Base-by-base conservation (phyloP, 148 eudicot species). In the Amaranthus cruentus region DNA sequence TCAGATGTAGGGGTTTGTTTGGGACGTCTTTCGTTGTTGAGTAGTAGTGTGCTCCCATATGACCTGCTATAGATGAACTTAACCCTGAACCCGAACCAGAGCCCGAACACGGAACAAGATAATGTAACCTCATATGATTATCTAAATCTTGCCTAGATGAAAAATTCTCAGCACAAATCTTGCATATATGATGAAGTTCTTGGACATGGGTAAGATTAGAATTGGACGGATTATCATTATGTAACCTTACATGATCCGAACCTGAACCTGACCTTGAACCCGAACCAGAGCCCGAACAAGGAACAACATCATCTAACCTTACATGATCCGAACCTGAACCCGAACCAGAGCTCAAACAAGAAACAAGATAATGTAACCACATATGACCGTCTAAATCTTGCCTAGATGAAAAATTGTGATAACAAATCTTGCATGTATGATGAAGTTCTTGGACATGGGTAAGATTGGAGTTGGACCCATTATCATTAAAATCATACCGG, bases 311-410 rank as follows among this genome's bases (percentile, higher is more conserved):
- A 28, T 28, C 38, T 28, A 28, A 28, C 38, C 1, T 28, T 2
- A 1, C 2, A 28, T 28, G 38, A 28, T 2, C 38, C 38, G 38
- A 0, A 28, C 38, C 38, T 28, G 2, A 28, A 28, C 38, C 38
- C 38, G 38, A 28, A 28, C 38, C 2, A 28, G 38, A 28, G 38
- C 1, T 2, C 38, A 2, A 28, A 28, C 38, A 28, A 28, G 48
- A 9, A 4, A 9, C 12, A 1, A 66, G 51, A 15, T 57, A 66
- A 49, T 77, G 80, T 43, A 43, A 56, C 75, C 80, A 71, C 52
- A 63, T 56, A 38, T 77, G 80, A 3, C 80, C 80, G 28, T 75
- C 80, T 50, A 77, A 63, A 18, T 73, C 72, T 18, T 68, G 73
- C 47, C 68, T 77, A 18, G 62, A 14, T 14, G n/a, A 57, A 65